Conservation (phyloP, 2,329 filamentous ascomycete genomes). For the Colletotrichum paranaense region DNA sequence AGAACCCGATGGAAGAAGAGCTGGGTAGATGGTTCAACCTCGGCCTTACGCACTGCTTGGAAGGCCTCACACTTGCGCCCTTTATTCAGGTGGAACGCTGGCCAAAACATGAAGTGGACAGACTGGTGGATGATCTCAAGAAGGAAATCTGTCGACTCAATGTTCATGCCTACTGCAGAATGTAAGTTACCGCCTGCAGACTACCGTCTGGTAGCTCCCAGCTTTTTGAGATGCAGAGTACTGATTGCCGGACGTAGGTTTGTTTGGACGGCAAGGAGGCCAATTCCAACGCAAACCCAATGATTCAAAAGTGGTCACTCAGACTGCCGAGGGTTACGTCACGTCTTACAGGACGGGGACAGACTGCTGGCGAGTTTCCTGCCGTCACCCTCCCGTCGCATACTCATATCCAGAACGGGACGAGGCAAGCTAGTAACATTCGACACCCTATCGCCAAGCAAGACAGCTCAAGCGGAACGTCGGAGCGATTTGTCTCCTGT, state of each 20-base stretch:
- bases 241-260: constrained; percentile 31
- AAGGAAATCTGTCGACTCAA: constrained; percentile 76
- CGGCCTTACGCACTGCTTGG: constrained; percentile 77
- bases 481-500: constrained; percentile 21
- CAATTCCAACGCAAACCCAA: constrained; percentile 33
- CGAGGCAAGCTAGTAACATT: constrained; percentile 6
- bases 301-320: constrained; percentile 12
- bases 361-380: constrained; percentile 14
- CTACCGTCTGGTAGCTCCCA: constrained; percentile 10
- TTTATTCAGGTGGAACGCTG: constrained; percentile 73
- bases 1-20: constrained; percentile 71
- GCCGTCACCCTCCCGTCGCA: constrained; percentile 30
- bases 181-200: constrained; percentile 66
- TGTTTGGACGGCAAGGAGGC: constrained; percentile 38
- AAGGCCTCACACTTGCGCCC: constrained; percentile 79
- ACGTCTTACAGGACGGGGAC: background rate
- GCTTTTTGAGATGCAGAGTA: background rate
- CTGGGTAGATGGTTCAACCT: constrained; percentile 88
- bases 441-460: constrained; percentile 2
- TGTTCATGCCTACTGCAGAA: constrained; percentile 78
- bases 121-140: constrained; percentile 72
- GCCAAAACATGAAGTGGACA: constrained; percentile 70
- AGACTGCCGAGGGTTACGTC: constrained; percentile 10
- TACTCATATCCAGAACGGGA: background rate
- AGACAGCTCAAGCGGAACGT: constrained; percentile 20